Percentiles rank a stretch among this genome's conserved stretches.
Evolutionary conservation across 148 eudicot genomes (phyloP).

Genomic region (Camellia granthamiana): DNA sequence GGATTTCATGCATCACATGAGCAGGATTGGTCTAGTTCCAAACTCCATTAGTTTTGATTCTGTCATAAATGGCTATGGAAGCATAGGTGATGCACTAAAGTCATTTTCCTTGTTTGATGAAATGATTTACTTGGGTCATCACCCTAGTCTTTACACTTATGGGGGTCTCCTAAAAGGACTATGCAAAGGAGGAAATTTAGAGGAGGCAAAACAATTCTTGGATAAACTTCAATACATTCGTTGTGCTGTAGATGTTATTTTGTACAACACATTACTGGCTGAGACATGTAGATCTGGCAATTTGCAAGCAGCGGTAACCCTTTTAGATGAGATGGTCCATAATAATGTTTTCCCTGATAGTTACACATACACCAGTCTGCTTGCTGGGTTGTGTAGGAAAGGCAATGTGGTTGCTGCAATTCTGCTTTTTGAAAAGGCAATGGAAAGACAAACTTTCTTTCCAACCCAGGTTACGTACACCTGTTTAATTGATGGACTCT

Average conservation of each 20-base stretch:
- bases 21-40: constrained; percentile 41
- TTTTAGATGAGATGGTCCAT: constrained; percentile 63
- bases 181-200: constrained; percentile 50
- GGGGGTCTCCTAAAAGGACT: constrained; percentile 72
- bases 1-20: constrained; percentile 62
- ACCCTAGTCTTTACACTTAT: constrained; percentile 60
- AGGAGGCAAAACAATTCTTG: constrained; percentile 56
- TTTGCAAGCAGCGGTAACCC: constrained; percentile 42
- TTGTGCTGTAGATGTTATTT: constrained; percentile 43
- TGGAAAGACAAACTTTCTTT: constrained; percentile 36
- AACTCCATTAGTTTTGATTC: constrained; percentile 58
- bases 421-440: constrained; percentile 43
- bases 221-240: constrained; percentile 42
- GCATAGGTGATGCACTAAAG: constrained; percentile 44
- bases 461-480: constrained; percentile 52
- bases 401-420: constrained; percentile 58
- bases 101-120: constrained; percentile 63
- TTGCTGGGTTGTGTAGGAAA: constrained; percentile 60
- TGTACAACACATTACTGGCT: constrained; percentile 62
- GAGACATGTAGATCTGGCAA: constrained; percentile 55
- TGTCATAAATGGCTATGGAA: constrained; percentile 61
- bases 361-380: constrained; percentile 55
- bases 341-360: constrained; percentile 55
- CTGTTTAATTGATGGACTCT: constrained; percentile 56
- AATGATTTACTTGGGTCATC: constrained; percentile 53